Evolutionary conservation across 116 monocot genomes (phyloP), one percentile per base, ranked within the genome.

Genomic region (Thalassia testudinum): DNA sequence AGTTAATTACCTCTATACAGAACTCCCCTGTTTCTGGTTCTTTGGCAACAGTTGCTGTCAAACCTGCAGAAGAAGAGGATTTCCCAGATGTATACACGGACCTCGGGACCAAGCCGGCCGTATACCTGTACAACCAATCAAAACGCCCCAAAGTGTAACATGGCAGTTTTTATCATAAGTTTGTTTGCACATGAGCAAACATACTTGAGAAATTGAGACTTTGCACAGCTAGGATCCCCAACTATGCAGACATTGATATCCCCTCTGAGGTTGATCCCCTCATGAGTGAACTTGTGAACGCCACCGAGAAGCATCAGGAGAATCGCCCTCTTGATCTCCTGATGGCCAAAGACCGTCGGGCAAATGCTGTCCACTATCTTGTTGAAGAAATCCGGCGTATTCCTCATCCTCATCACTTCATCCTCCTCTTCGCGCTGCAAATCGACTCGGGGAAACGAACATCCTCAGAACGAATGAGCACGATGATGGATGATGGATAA

Each of bases 81-180:
- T 95, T 95, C 49, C 88, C 95, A 37, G 95, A 95, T 30, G 95
- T 95, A 77, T 95, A 95, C 20, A 95, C 95, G 53, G 95, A 95
- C 55, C 95, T 67, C 25, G 95, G 85, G 65, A 88, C 88, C 17
- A 95, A 55, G 26, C 77, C 53, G 30, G 85, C 65, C 37, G 74
- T 74, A 61, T 95, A 95, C 74, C 95, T 95, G 58, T 49, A 47
- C 5, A 57, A 34, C 30, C 30, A 34, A 34, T 5, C 30, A 34
- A 34, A n/a, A n/a, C n/a, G n/a, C n/a, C n/a, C 30, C 30, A 34
- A 5, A 34, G 30, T n/a, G n/a, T 34, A 5, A 34, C 30, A 34
- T 34, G 30, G 30, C n/a, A n/a, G n/a, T n/a, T n/a, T n/a, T n/a
- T n/a, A n/a, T n/a, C 6, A 34, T 10, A 34, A 10, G 3, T 10